Evolutionary conservation across 2,329 filamentous ascomycete genomes (phyloP).

Genomic region (Didymella segeticola): DNA sequence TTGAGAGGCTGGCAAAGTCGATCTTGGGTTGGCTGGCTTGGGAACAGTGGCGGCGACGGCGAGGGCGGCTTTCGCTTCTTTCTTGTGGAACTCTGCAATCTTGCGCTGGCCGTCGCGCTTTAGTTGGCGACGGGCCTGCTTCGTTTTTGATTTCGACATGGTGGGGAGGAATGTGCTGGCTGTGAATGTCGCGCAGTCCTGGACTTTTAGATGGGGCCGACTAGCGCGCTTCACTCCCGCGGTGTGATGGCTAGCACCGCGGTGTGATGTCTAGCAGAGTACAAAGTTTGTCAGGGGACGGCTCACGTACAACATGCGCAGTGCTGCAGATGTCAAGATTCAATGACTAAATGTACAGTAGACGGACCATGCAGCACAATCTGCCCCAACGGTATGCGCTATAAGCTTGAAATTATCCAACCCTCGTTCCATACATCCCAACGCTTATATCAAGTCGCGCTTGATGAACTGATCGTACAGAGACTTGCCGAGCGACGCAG

Average conservation of each 20-base stretch:
- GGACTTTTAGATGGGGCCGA: slow-evolving; percentile 27
- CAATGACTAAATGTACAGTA: slow-evolving; percentile 48
- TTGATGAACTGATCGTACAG: slow-evolving; percentile 95
- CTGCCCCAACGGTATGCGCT: slow-evolving; percentile 30
- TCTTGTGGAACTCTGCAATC: slow-evolving; percentile 34
- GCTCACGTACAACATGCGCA: not conserved
- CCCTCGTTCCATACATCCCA: not conserved
- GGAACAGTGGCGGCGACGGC: too few relatives aligned
- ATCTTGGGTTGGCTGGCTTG: slow-evolving; percentile 1
- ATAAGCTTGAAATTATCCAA: slow-evolving; percentile 29
- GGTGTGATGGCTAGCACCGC: too few relatives aligned
- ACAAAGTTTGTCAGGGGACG: too few relatives aligned
- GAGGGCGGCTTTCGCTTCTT: slow-evolving; percentile 28
- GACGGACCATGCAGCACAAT: slow-evolving; percentile 28
- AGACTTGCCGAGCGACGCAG: slow-evolving; percentile 89
- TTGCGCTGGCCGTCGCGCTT: slow-evolving; percentile 44
- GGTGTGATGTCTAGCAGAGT: too few relatives aligned
- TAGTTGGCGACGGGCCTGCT: slow-evolving; percentile 41
- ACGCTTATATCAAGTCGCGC: slow-evolving; percentile 83
- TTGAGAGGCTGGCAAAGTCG: slow-evolving; percentile 11
- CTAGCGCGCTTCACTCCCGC: slow-evolving; percentile 14
- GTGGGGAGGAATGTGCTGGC: not conserved
- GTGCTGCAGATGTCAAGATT: slow-evolving; percentile 32
- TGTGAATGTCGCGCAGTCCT: not conserved
- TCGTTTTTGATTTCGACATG: slow-evolving; percentile 48